A percentile compares a stretch with the other conserved stretches of the same genome.
phyloP scores from a whole-genome alignment of 2,329 filamentous ascomycete species.

The Arthrobotrys sinensis region DNA sequence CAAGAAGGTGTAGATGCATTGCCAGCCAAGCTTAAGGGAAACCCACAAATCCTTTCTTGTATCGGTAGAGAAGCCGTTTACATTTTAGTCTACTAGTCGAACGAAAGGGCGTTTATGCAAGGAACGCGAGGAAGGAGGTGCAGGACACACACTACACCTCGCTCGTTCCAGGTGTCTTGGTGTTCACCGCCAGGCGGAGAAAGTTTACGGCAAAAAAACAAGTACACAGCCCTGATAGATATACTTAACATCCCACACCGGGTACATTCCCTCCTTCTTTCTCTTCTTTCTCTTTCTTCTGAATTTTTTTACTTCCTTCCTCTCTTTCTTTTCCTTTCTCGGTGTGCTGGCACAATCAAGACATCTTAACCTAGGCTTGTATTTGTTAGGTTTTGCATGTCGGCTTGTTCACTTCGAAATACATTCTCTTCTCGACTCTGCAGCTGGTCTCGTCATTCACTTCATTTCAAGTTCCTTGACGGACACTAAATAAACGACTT shows the following conservation, averaged over 20 bases:
- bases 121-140: slow-evolving; percentile 29
- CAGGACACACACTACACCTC: slow-evolving; percentile 11
- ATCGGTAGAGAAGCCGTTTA: not conserved
- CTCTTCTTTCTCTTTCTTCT: slow-evolving; percentile 24
- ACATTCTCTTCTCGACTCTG: slow-evolving; percentile 22
- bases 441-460: slow-evolving; percentile 25
- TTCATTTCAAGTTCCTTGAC: slow-evolving; percentile 27
- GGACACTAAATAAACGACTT: not conserved
- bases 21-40: not conserved
- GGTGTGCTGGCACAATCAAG: slow-evolving; percentile 48
- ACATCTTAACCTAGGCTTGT: slow-evolving; percentile 37
- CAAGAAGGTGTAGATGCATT: slow-evolving; percentile 8
- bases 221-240: slow-evolving; percentile 16
- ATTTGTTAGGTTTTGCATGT: slow-evolving; percentile 30
- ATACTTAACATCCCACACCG: slow-evolving; percentile 18
- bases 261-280: slow-evolving; percentile 44
- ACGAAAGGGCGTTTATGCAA: slow-evolving; percentile 27
- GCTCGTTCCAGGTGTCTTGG: slow-evolving; percentile 22
- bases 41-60: not conserved
- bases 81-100: not conserved
- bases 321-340: slow-evolving; percentile 45
- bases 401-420: slow-evolving; percentile 31
- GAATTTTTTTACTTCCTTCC: slow-evolving; percentile 21
- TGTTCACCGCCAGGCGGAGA: slow-evolving; percentile 3
- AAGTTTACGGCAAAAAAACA: slow-evolving; percentile 1